phyloP scores from a whole-genome alignment of 768 basidiomycete species.

The Holtermannia corniformis region DNA sequence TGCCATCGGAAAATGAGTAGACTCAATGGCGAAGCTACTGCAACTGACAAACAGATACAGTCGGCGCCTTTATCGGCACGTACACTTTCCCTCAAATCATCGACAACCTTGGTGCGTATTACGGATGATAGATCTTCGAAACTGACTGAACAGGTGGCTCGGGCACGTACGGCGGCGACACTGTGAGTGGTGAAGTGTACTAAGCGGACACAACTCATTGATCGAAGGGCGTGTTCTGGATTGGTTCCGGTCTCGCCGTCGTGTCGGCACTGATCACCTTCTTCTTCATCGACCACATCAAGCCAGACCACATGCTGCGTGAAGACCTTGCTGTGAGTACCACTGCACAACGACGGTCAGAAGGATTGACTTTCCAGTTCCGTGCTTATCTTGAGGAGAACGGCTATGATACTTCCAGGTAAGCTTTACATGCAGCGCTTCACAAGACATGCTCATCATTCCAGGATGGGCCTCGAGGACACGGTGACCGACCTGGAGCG shows the following conservation, averaged over 20 bases:
- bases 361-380: constrained; percentile 48
- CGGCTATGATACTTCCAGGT: constrained; percentile 63
- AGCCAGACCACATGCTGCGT: constrained; percentile 64
- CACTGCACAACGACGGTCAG: neutral
- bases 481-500: constrained; percentile 4
- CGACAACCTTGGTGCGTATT: constrained; percentile 18
- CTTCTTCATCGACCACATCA: constrained; percentile 63
- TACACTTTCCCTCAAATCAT: constrained; percentile 39
- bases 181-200: constrained; percentile 54
- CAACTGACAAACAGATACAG: neutral
- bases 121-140: constrained; percentile 20
- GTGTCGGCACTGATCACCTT: constrained; percentile 64
- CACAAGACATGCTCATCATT: neutral
- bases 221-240: constrained; percentile 23
- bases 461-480: constrained; percentile 11
- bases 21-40: too few relatives aligned
- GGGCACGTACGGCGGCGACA: constrained; percentile 52
- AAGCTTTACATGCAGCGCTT: neutral
- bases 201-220: neutral
- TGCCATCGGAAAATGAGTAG: constrained; percentile 51
- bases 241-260: constrained; percentile 54
- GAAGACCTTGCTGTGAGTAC: constrained; percentile 58
- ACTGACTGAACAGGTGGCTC: constrained; percentile 62
- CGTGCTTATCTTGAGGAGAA: constrained; percentile 67
- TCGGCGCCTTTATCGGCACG: constrained; percentile 39